Base-by-base conservation (phyloP, 371 early-diverging fungal species). In the Rhizopus arrhizus region DNA sequence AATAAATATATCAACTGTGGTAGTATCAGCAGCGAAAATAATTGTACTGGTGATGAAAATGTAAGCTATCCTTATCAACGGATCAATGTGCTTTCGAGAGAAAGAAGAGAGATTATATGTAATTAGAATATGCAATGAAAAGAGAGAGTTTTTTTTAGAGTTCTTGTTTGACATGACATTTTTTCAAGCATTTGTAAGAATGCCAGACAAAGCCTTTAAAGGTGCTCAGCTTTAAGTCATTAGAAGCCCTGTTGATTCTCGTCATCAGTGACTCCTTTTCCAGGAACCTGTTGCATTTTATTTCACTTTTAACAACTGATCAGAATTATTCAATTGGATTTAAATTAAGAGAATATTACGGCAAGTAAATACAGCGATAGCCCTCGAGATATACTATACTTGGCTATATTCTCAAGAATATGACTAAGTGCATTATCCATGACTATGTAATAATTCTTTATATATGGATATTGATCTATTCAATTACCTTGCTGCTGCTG, bases 341-440 rank as follows among this genome's bases (percentile, higher is more conserved):
- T 3, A 54, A 53, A 29, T 59, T 36, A 43, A 46, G 51, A 46
- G 52, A 65, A 41, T 59, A 64, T 43, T 38, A 32, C 38, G 57
- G 38, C 47, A 66, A 58, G 59, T 58, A 60, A 6, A 35, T 53
- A 43, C 51, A 68, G 15, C 51, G 56, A 35, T 64, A 64, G 22
- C 61, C 61, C 22, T 34, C 58, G 53, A 56, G 53, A 58, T 22
- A 58, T 15, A 9, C 56, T 54, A 43, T 61, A 64, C 15, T 64
- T 58, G 34, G 33, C 16, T 10, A 64, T 58, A 48, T 64, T 41
- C 3, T 47, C 48, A 9, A 55, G 7, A n/a, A 2, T 64, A 22
- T 64, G 59, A 11, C 61, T 69, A 43, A 56, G 68, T 28, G 58
- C 59, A n/a, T 58, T 61, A 55, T 69, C 48, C 58, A 64, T 64